Conservation (phyloP, 179 eudicot genomes). For the Beta lomatogona region DNA sequence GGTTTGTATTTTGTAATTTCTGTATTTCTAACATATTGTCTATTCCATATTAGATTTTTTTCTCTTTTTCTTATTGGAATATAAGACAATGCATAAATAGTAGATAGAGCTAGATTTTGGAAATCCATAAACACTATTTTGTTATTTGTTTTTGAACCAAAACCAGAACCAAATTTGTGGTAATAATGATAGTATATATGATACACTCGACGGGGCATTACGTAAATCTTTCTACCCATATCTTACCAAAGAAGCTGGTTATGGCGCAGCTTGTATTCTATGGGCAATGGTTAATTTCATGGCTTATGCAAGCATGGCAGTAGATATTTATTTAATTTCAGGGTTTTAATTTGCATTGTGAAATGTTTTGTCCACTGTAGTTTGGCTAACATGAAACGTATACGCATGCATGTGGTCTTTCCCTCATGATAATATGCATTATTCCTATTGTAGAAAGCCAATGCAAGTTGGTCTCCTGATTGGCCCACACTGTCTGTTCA, state of each 20-base stretch:
- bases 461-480: background rate
- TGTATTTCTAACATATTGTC: too few species aligned
- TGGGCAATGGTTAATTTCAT: background rate
- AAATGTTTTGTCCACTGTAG: background rate
- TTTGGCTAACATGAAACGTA: background rate
- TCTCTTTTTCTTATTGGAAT: background rate
- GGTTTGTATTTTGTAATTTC: too few species aligned
- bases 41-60: too few species aligned
- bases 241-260: background rate
- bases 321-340: background rate
- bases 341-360: background rate
- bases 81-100: background rate
- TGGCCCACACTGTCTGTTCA: constrained; percentile 4
- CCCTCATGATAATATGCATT: background rate
- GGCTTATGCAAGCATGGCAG: constrained; percentile 7
- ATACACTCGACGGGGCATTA: background rate
- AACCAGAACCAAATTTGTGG: too few species aligned
- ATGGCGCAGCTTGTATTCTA: background rate
- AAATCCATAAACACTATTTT: too few species aligned
- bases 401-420: background rate
- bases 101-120: background rate
- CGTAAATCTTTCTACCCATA: background rate
- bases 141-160: too few species aligned
- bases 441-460: background rate
- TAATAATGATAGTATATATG: too few species aligned